phyloP scores from a whole-genome alignment of 192 early-diverging fungal genomes.

The Coemansia sp. region DNA sequence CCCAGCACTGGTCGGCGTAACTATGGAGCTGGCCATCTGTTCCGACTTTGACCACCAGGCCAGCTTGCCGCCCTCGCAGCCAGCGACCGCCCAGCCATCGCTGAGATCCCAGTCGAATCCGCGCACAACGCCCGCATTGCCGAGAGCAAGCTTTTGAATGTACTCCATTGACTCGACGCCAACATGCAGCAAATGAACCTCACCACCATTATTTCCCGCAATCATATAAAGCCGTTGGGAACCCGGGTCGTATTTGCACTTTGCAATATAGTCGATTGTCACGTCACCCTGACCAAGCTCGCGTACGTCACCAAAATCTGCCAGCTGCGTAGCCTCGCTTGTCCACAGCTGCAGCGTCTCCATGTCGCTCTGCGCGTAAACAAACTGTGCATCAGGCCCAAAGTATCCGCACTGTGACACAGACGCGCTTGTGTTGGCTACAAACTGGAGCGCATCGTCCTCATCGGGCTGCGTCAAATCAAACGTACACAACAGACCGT shows the following conservation, averaged over 20 bases:
- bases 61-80: conserved; percentile 78
- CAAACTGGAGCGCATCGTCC: conserved; percentile 82
- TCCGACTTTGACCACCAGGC: conserved; percentile 60
- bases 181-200: conserved; percentile 80
- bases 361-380: conserved; percentile 85
- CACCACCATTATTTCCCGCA: conserved; percentile 73
- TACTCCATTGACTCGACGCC: conserved; percentile 70
- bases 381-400: conserved; percentile 83
- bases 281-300: conserved; percentile 44
- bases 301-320: conserved; percentile 85
- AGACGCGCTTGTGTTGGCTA: conserved; percentile 79
- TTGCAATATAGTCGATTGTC: conserved; percentile 78
- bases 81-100: conserved; percentile 62
- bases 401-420: conserved; percentile 88
- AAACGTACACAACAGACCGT: conserved; percentile 78
- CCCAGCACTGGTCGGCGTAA: not conserved
- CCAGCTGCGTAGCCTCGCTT: conserved; percentile 44
- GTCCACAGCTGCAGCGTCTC: conserved; percentile 87
- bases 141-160: conserved; percentile 72
- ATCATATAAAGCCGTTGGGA: conserved; percentile 74
- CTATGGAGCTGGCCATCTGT: not conserved
- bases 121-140: conserved; percentile 85
- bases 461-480: conserved; percentile 72
- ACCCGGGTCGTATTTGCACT: conserved; percentile 70
- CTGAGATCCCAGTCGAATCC: conserved; percentile 70